phyloP scores from a whole-genome alignment of 371 early-diverging fungal genomes.

The Chytridium lagenaria region DNA sequence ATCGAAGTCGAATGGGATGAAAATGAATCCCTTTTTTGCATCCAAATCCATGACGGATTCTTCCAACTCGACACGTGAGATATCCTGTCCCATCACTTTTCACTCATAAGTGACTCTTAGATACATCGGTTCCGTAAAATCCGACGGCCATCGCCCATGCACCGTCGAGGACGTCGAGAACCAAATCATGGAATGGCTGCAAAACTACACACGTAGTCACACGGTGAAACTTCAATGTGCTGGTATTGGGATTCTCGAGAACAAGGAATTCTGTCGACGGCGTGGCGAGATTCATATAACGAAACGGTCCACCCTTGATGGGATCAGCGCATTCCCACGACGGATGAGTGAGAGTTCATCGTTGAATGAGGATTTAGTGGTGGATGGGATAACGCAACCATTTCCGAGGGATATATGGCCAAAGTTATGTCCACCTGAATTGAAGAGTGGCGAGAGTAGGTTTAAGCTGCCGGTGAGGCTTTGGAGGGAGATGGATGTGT shows the following conservation, averaged over 20 bases:
- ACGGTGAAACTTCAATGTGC: conserved; percentile 64
- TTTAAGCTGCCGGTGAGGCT: conserved; percentile 60
- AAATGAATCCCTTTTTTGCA: conserved; percentile 40
- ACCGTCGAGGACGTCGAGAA: conserved; percentile 40
- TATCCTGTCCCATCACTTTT: background rate
- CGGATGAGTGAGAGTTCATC: background rate
- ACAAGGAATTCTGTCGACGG: conserved; percentile 8
- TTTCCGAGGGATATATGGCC: conserved; percentile 1
- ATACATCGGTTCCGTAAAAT: background rate
- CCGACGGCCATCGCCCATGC: background rate
- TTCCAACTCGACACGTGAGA: conserved; percentile 52
- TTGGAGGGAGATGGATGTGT: conserved; percentile 79
- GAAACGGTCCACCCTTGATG: background rate
- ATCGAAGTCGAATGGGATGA: conserved; percentile 30
- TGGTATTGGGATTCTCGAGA: conserved; percentile 46
- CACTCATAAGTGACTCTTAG: conserved; percentile 18
- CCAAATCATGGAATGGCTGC: conserved; percentile 52
- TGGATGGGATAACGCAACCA: background rate
- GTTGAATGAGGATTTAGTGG: background rate
- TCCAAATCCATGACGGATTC: conserved; percentile 69
- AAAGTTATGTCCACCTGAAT: background rate
- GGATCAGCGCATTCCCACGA: background rate
- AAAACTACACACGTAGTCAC: conserved; percentile 53
- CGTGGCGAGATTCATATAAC: conserved; percentile 15
- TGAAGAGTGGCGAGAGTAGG: background rate